Evolutionary conservation across 225 moss, liverwort and hornwort species (phyloP), one percentile per base, ranked within the genome.

Genomic region (Polytrichum formosum): DNA sequence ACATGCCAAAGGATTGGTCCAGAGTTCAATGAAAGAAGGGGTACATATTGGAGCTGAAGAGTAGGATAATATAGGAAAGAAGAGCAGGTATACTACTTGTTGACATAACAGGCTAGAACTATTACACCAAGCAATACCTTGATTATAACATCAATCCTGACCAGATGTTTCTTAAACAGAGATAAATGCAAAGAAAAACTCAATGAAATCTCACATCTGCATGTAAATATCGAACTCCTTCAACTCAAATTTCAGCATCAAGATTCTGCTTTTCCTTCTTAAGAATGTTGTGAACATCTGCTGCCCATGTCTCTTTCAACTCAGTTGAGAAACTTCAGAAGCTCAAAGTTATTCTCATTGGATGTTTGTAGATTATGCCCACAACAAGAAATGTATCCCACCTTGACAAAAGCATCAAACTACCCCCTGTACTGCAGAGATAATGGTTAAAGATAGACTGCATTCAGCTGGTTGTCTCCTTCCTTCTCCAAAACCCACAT

Each of bases 291-390:
- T 68, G 30, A 30, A 79, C 72, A 28, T 79, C 76, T 5, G 81
- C 71, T 37, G 68, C 65, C 83, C 78, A 84, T 95, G 92, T 69
- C 91, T 91, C 79, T 95, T 92, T 53, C 94, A 92, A 80, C 91
- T 87, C 20, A 90, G 92, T 25, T 92, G 78, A 68, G 92, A 92
- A 0, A 90, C 30, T 30, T 30, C 30, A 30, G 46, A 46, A 46
- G 46, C 46, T 46, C 46, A 13, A 46, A 46, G 13, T 46, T 46
- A 16, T 46, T 46, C 13, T 46, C 46, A 13, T 46, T 46, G 3
- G 4, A 46, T 16, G 13, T 46, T 46, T 13, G 46, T 1, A 46
- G 13, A 46, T 46, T 16, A 46, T 46, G 13, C 46, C 46, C 46
- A 46, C 46, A 31, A 31, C 31, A 3, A 13, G 16, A 46, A 10